Evolutionary conservation across 2,329 filamentous ascomycete genomes (phyloP).

Genomic region (Penicillium sp.): DNA sequence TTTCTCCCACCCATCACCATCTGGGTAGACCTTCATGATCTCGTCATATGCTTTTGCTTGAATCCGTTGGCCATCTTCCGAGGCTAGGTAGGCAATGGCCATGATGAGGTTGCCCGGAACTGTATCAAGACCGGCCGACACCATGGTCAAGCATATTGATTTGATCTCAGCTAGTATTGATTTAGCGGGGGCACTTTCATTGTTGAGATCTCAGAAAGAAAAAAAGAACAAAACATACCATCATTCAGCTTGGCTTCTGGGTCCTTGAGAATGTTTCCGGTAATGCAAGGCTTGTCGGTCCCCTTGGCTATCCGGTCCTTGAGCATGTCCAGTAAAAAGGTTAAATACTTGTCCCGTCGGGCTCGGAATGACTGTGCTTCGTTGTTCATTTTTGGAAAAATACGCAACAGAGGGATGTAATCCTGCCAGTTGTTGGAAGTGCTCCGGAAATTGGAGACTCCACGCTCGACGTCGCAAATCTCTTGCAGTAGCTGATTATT

Average conservation of each 20-base stretch:
- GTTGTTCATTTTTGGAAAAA: constrained; percentile 57
- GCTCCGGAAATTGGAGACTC: constrained; percentile 67
- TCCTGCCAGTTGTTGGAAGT: constrained; percentile 83
- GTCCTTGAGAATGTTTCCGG: constrained; percentile 64
- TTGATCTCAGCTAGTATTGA: constrained; percentile 61
- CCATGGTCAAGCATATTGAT: constrained; percentile 76
- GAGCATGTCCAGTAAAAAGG: constrained; percentile 53
- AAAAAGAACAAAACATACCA: constrained; percentile 39
- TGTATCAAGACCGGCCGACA: constrained; percentile 74
- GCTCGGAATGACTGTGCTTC: constrained; percentile 60
- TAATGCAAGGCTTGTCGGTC: constrained; percentile 63
- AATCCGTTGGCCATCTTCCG: constrained; percentile 60
- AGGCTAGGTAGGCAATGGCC: constrained; percentile 70
- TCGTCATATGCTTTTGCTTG: constrained; percentile 64
- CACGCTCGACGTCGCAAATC: constrained; percentile 68
- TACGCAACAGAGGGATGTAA: constrained; percentile 68
- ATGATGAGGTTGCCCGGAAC: constrained; percentile 74
- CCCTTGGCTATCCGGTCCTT: constrained; percentile 57
- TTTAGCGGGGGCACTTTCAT: too few relatives aligned
- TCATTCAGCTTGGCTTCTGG: constrained; percentile 64
- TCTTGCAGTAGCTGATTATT: constrained; percentile 63
- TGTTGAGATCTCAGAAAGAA: too few relatives aligned
- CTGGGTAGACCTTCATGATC: constrained; percentile 64
- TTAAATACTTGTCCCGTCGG: constrained; percentile 63
- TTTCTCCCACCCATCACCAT: constrained; percentile 69